Base-by-base conservation (phyloP, 2,329 filamentous ascomycete species). In the Fonsecaea pedrosoi region DNA sequence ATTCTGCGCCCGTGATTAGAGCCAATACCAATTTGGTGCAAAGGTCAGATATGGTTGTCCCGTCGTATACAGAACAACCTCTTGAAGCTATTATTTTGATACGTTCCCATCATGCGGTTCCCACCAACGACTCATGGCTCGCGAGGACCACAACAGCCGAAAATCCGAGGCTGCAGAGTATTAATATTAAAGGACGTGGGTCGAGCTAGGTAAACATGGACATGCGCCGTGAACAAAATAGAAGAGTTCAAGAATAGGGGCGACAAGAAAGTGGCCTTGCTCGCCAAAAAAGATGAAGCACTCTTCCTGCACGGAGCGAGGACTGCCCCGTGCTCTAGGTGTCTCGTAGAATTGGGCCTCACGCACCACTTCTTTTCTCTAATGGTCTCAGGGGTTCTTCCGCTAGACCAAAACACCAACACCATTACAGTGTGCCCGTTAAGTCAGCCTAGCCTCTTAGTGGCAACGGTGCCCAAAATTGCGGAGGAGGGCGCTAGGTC, bases 401-500 rank as follows among this genome's bases (percentile, higher is more conserved):
- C 18, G 59, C 40, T 42, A 40, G 40, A n/a, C 13, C 40, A 25
- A 25, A 25, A 25, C 25, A 25, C 25, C 25, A 25, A 25, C 25
- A 25, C 25, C 25, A 25, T 25, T 2, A 25, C 25, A 25, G 25
- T 25, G 25, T 12, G 53, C 54, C 38, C 34, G 42, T 62, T 59
- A 35, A 66, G 54, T 54, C 59, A 40, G 57, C 63, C 57, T 34
- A 65, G 40, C 25, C 2, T 25, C 25, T 25, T 25, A 25, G 25
- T 25, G 25, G 25, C 25, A 25, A 25, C 25, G 25, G 25, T 25
- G 25, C 25, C 25, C 25, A 25, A 25, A 25, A 61, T 65, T 57
- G 63, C 50, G 53, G 62, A 66, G 64, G 53, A 66, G 42, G 54
- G 45, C 54, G 42, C 30, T 32, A 42, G 53, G 58, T 30, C 64